Evolutionary conservation across 257 asterid species (phyloP).

Genomic region (Petunia axillaris): DNA sequence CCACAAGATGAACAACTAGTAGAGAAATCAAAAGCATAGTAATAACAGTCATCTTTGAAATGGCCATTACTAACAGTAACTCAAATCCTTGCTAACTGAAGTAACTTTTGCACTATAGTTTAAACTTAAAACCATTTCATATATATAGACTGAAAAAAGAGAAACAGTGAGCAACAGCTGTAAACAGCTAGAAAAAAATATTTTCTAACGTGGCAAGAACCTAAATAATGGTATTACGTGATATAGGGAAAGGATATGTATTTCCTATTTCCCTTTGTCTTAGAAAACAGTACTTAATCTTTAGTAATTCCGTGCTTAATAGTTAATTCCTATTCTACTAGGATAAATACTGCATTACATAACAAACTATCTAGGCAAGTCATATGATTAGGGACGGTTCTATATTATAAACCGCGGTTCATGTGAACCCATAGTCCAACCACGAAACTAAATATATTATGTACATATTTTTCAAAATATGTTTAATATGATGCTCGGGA

Average conservation of each 20-base stretch:
- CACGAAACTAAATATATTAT: too few relatives aligned
- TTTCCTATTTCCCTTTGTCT: neutral
- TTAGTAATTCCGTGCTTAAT: neutral
- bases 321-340: neutral
- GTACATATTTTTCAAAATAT: too few relatives aligned
- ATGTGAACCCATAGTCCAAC: too few relatives aligned
- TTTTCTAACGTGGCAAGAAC: neutral
- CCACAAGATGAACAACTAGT: neutral
- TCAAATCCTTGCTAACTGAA: neutral
- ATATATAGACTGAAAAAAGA: neutral
- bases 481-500: too few relatives aligned
- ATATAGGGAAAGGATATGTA: neutral
- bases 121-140: neutral
- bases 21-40: slow-evolving; percentile 1
- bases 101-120: neutral
- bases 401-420: too few relatives aligned
- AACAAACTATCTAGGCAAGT: too few relatives aligned
- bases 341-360: too few relatives aligned
- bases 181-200: neutral
- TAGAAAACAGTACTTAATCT: neutral
- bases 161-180: slow-evolving; percentile 5
- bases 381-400: too few relatives aligned
- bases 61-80: neutral
- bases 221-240: neutral
- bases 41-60: neutral